Evolutionary conservation across 257 asterid genomes (phyloP).

Genomic region (Parsonsia alboflavescens): DNA sequence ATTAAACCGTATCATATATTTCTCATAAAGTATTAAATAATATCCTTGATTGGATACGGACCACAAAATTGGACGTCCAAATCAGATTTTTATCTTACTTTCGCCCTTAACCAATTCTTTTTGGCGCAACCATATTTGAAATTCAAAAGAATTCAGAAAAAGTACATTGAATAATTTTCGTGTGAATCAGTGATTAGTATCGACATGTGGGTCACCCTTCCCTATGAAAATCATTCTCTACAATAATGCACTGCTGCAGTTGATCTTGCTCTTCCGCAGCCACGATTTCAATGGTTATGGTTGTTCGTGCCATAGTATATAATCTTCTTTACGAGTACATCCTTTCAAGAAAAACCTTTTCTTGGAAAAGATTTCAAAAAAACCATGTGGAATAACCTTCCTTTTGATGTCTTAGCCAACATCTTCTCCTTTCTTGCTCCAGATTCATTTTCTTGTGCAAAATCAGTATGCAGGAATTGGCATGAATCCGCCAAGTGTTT

Average conservation of each 20-base stretch:
- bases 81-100: too few relatives aligned
- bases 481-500: conserved; percentile 26
- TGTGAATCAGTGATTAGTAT: conserved; percentile 25
- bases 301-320: not conserved
- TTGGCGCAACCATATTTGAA: not conserved
- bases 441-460: conserved; percentile 64
- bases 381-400: conserved; percentile 67
- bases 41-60: too few relatives aligned
- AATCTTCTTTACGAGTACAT: not conserved
- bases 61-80: too few relatives aligned
- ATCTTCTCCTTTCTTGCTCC: conserved; percentile 70
- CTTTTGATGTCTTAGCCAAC: conserved; percentile 52
- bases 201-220: conserved; percentile 41
- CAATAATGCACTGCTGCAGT: conserved; percentile 1
- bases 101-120: conserved; percentile 20
- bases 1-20: too few relatives aligned
- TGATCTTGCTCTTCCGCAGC: conserved; percentile 11
- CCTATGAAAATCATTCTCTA: conserved; percentile 20
- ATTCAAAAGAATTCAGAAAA: not conserved
- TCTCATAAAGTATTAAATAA: too few relatives aligned
- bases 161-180: conserved; percentile 15
- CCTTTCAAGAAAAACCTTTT: not conserved
- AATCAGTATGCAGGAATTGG: conserved; percentile 60
- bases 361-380: not conserved
- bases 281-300: not conserved